Percentiles rank a stretch among this genome's conserved stretches.
Conservation (phyloP, 1,139 yeast species). For the Sugiyamaella novakii region DNA sequence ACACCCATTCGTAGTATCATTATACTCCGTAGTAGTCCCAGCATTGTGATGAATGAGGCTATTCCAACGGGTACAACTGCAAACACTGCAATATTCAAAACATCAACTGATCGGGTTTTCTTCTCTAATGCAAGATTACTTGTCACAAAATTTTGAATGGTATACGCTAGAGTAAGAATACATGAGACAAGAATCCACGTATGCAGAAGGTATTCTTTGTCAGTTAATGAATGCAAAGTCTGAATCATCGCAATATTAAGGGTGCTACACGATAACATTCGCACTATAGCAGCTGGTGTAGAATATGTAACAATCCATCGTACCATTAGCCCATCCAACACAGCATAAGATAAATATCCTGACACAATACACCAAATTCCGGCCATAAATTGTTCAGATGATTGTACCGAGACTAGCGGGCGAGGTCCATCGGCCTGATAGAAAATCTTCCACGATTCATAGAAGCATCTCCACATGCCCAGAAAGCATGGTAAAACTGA, state of each 20-base stretch:
- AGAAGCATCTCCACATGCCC: constrained; percentile 60
- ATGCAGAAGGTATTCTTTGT: constrained; percentile 68
- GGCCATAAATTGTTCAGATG: constrained; percentile 45
- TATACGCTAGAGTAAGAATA: constrained; percentile 77
- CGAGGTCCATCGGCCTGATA: constrained; percentile 30
- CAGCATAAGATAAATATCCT: constrained; percentile 79
- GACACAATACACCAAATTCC: constrained; percentile 66
- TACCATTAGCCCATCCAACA: constrained; percentile 85
- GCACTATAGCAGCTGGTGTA: constrained; percentile 80
- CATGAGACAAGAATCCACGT: constrained; percentile 92
- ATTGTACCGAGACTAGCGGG: constrained; percentile 38
- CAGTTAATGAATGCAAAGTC: constrained; percentile 58
- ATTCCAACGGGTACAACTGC: constrained; percentile 97
- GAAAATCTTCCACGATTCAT: constrained; percentile 45
- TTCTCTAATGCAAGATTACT: constrained; percentile 69
- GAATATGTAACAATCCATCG: constrained; percentile 90
- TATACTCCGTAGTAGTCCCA: constrained; percentile 72
- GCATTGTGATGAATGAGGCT: constrained; percentile 91
- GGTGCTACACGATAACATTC: constrained; percentile 81
- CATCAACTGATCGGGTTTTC: constrained; percentile 50
- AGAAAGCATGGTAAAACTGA: constrained; percentile 66
- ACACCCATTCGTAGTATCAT: constrained; percentile 71
- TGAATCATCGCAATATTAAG: constrained; percentile 71
- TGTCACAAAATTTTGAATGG: constrained; percentile 85
- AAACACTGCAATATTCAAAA: constrained; percentile 87